Conservation (phyloP, 2,329 filamentous ascomycete species). For the Iodosphaeria phyllophila region DNA sequence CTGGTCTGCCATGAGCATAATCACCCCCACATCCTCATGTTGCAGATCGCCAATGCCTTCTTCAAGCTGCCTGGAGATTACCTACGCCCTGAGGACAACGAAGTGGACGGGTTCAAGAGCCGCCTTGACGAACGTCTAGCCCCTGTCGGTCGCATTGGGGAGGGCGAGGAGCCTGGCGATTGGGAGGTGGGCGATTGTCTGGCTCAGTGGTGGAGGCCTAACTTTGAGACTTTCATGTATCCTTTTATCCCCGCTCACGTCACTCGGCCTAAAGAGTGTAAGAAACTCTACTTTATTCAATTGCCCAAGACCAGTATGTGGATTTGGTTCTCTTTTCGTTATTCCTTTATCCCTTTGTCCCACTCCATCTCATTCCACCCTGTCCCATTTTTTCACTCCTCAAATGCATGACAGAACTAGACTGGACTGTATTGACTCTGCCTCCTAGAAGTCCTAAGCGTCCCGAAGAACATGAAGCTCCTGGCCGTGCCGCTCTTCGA, state of each 20-base stretch:
- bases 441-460: constrained; percentile 65
- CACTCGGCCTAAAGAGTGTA: constrained; percentile 93
- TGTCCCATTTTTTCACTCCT: background rate
- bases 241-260: constrained; percentile 94
- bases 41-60: constrained; percentile 98
- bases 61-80: constrained; percentile 98
- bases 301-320: constrained; percentile 71
- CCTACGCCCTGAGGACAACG: constrained; percentile 72
- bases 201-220: constrained; percentile 96
- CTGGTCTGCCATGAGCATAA: constrained; percentile 98
- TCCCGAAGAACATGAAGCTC: constrained; percentile 99
- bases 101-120: constrained; percentile 85
- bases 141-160: constrained; percentile 70
- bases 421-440: constrained; percentile 7
- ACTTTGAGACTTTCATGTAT: constrained; percentile 99
- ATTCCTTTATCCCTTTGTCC: background rate
- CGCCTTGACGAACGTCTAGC: constrained; percentile 86
- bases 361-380: background rate
- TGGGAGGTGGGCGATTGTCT: constrained; percentile 93
- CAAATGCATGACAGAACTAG: background rate
- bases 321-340: background rate
- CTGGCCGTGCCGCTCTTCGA: constrained; percentile 93
- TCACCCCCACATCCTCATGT: constrained; percentile 95
- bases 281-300: constrained; percentile 96
- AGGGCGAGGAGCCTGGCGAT: constrained; percentile 67